These are phyloP conservation scores for Mallotus repandus DNA, from an alignment of 441 rosid species.

Conservation along the genomic window DNA sequence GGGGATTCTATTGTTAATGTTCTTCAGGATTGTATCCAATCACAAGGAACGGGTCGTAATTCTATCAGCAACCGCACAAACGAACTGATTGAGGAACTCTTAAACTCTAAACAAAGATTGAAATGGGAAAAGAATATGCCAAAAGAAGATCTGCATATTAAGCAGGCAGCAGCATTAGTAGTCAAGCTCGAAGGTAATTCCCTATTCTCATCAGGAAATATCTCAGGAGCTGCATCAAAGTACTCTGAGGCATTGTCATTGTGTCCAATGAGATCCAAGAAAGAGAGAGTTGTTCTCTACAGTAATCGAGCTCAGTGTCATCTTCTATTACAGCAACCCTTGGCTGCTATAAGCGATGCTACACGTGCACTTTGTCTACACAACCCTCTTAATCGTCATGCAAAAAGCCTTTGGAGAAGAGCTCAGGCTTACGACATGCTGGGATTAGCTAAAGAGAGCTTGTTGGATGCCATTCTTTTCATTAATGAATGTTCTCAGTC, in stretches of 20 bases:
- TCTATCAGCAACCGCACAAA: conserved; percentile 51
- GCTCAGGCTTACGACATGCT: conserved; percentile 98
- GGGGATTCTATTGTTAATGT: conserved; percentile 77
- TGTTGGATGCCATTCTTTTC: conserved; percentile 89
- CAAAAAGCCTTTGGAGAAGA: conserved; percentile 97
- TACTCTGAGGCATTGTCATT: conserved; percentile 86
- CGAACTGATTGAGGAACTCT: conserved; percentile 69
- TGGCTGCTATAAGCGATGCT: conserved; percentile 86
- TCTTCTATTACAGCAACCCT: conserved; percentile 86
- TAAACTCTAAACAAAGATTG: conserved; percentile 65
- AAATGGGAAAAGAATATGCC: conserved; percentile 94
- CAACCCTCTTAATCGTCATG: conserved; percentile 83
- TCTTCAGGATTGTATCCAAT: conserved; percentile 77
- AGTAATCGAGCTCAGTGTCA: conserved; percentile 96
- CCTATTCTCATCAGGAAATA: conserved; percentile 91
- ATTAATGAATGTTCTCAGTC: conserved; percentile 96
- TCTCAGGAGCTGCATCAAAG: conserved; percentile 78
- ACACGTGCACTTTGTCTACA: conserved; percentile 85
- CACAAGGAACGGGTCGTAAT: conserved; percentile 49
- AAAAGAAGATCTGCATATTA: conserved; percentile 94
- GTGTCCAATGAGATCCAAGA: conserved; percentile 92
- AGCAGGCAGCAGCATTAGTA: conserved; percentile 90
- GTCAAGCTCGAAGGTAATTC: conserved; percentile 98
- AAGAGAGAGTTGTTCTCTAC: conserved; percentile 87
- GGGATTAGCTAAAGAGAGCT: conserved; percentile 87